A percentile compares a stretch with the other conserved stretches of the same genome.
Conservation (phyloP, 805 yeast genomes). For the Kodamaea neixiangensis region DNA sequence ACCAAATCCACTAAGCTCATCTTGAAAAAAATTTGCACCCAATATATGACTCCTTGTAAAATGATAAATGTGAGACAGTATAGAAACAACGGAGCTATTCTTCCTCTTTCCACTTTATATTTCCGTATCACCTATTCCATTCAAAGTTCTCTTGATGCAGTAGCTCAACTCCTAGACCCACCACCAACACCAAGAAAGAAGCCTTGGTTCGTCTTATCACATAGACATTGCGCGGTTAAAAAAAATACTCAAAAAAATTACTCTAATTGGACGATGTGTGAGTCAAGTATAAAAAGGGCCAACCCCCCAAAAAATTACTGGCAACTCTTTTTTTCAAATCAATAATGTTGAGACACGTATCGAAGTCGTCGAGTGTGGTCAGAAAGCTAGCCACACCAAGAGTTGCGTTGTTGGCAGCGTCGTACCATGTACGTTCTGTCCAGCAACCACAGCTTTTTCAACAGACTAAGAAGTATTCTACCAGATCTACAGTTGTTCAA, state of each 20-base stretch:
- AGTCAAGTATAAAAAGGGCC: constrained; percentile 13
- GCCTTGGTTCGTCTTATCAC: no score
- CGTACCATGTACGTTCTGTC: background rate
- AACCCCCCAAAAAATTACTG: constrained; percentile 6
- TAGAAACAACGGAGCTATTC: background rate
- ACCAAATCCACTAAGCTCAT: background rate
- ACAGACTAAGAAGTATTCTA: constrained; percentile 41
- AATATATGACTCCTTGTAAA: constrained; percentile 21
- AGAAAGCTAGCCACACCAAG: constrained; percentile 4
- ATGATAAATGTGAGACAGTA: background rate
- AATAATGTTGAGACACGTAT: constrained; percentile 23
- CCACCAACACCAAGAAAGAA: no score
- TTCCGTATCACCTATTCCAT: no score
- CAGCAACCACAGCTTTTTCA: constrained; percentile 9
- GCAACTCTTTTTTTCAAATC: background rate
- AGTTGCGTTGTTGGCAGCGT: background rate
- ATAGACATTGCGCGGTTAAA: background rate
- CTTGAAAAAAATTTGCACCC: constrained; percentile 8
- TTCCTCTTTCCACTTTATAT: no score
- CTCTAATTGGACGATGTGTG: constrained; percentile 29
- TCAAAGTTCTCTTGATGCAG: no score
- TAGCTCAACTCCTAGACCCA: no score
- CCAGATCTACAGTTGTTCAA: constrained; percentile 95
- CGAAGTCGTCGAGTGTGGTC: constrained; percentile 11
- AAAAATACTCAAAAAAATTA: constrained; percentile 17